phyloP scores from a whole-genome alignment of 768 basidiomycete species.

The Boletus edulis region DNA sequence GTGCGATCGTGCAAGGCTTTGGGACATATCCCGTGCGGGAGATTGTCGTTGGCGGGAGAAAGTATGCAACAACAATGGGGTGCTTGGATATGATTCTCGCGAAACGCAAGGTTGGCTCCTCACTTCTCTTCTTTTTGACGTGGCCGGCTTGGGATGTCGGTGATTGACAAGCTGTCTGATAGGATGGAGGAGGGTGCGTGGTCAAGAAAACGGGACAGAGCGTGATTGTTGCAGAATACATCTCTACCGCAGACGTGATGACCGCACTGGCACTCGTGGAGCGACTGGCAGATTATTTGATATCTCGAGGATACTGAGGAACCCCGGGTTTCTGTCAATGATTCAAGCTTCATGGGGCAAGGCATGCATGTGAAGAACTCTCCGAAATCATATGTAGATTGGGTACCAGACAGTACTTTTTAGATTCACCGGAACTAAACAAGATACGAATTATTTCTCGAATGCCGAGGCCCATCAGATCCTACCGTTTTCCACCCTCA shows the following conservation, averaged over 20 bases:
- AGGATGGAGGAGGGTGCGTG: slow-evolving; percentile 24
- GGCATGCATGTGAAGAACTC: background rate
- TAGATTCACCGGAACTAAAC: background rate
- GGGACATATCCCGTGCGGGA: slow-evolving; percentile 18
- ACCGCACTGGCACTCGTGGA: slow-evolving; percentile 18
- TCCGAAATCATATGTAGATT: slow-evolving; percentile 5
- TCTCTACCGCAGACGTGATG: slow-evolving; percentile 3
- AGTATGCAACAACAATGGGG: slow-evolving; percentile 27
- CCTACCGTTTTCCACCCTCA: background rate
- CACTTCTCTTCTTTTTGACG: background rate
- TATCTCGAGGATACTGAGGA: slow-evolving; percentile 21
- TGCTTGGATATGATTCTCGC: slow-evolving; percentile 26
- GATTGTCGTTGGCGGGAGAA: slow-evolving; percentile 21
- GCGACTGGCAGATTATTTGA: slow-evolving; percentile 23
- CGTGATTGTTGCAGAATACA: slow-evolving; percentile 26
- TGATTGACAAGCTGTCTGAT: background rate
- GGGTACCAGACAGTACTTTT: background rate
- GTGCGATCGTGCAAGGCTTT: slow-evolving; percentile 19
- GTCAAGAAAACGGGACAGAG: slow-evolving; percentile 27
- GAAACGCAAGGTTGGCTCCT: slow-evolving; percentile 14
- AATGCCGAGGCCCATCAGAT: background rate
- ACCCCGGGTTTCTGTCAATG: background rate
- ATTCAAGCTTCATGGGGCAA: background rate
- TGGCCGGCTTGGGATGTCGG: background rate
- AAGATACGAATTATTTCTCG: background rate